phyloP scores from a whole-genome alignment of 768 basidiomycete genomes.

The Macrolepiota dolichaula region DNA sequence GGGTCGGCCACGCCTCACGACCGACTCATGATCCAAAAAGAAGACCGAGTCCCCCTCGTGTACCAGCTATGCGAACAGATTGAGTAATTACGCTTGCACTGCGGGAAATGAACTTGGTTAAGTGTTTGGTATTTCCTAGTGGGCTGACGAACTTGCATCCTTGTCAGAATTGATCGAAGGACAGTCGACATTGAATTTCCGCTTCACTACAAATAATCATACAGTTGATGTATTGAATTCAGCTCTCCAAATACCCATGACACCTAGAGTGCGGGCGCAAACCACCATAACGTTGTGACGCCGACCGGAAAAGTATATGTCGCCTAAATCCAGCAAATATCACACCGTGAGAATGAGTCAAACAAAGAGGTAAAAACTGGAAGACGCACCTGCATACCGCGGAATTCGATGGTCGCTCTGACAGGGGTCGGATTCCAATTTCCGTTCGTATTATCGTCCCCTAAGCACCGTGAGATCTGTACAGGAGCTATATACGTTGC shows the following conservation, averaged over 20 bases:
- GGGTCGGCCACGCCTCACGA: conserved; percentile 4
- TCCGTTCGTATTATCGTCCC: conserved; percentile 45
- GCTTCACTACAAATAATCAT: background rate
- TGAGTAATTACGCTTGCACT: conserved; percentile 2
- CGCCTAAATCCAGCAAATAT: conserved; percentile 33
- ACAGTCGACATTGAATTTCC: background rate
- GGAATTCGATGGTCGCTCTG: conserved; percentile 59
- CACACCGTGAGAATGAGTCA: background rate
- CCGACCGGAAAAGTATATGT: conserved; percentile 78
- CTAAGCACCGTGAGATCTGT: conserved; percentile 14
- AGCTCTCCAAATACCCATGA: background rate
- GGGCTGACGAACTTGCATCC: background rate
- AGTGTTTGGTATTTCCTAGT: background rate
- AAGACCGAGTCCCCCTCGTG: conserved; percentile 9
- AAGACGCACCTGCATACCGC: conserved; percentile 50
- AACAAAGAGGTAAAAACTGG: background rate
- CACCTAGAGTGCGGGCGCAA: conserved; percentile 21
- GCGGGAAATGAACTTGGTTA: background rate
- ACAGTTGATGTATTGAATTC: background rate
- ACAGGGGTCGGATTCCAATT: conserved; percentile 58
- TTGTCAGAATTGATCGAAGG: background rate
- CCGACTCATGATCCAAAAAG: background rate
- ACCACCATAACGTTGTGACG: conserved; percentile 58
- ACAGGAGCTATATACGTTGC: too few species aligned
- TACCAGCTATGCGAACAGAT: background rate